These are phyloP conservation scores for Conticribra weissflogii DNA, from an alignment of 108 stramenopile genomes.

Conservation along the genomic window DNA sequence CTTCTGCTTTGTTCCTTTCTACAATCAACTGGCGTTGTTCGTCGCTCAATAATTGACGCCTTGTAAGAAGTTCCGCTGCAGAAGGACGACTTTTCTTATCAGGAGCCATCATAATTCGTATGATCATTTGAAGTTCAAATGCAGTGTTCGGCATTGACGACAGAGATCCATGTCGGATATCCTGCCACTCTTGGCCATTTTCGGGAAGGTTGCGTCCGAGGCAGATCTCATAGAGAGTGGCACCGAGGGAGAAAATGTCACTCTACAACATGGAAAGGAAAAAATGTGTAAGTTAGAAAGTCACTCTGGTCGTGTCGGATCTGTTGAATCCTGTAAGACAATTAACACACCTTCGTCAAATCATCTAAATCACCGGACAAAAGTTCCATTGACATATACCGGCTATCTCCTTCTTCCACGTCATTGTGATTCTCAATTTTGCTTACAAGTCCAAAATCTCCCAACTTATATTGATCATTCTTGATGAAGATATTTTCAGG, in stretches of 20 bases:
- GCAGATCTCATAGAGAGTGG: constrained; percentile 89
- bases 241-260: constrained; percentile 94
- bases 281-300: not conserved
- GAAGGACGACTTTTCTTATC: constrained; percentile 65
- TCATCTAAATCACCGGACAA: constrained; percentile 84
- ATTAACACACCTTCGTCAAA: constrained; percentile 80
- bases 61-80: constrained; percentile 71
- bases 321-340: not conserved
- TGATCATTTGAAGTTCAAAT: constrained; percentile 71
- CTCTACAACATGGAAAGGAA: constrained; percentile 34
- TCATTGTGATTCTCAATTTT: constrained; percentile 62
- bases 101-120: constrained; percentile 84
- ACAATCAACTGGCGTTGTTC: constrained; percentile 80
- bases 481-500: constrained; percentile 95
- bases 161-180: constrained; percentile 76
- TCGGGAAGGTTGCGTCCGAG: constrained; percentile 73
- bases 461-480: constrained; percentile 90
- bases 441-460: constrained; percentile 92
- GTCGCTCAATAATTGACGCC: constrained; percentile 82
- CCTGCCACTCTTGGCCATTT: constrained; percentile 93
- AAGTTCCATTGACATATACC: constrained; percentile 94
- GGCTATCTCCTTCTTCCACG: constrained; percentile 94
- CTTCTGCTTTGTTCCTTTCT: constrained; percentile 78
- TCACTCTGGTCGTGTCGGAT: not conserved
- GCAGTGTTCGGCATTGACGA: constrained; percentile 63